These are phyloP conservation scores for Cubamyces sp. DNA, from an alignment of 768 basidiomycete species.

Conservation along the genomic window DNA sequence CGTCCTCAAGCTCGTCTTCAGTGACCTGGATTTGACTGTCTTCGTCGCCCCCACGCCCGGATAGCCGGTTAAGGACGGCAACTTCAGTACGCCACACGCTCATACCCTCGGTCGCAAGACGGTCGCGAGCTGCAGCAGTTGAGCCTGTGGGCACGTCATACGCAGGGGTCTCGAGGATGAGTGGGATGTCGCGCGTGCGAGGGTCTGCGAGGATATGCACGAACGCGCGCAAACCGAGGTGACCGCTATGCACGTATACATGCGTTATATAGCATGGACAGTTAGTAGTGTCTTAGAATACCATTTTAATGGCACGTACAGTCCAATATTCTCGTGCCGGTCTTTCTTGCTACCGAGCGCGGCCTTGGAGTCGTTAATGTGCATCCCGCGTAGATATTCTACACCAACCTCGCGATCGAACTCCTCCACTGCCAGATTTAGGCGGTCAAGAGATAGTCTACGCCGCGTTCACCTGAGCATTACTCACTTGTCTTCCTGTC, in stretches of 20 bases:
- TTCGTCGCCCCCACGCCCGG: constrained; percentile 29
- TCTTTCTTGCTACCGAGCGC: constrained; percentile 68
- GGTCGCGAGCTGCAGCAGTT: constrained; percentile 5
- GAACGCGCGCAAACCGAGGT: constrained; percentile 67
- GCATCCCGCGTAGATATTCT: constrained; percentile 78
- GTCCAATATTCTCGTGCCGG: constrained; percentile 83
- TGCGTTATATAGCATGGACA: too few relatives aligned
- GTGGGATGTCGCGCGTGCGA: constrained; percentile 68
- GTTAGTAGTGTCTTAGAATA: too few relatives aligned
- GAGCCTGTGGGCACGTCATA: constrained; percentile 47
- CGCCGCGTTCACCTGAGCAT: not conserved
- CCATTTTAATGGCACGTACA: constrained; percentile 47
- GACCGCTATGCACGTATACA: constrained; percentile 52
- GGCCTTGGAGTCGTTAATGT: constrained; percentile 83
- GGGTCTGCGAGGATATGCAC: constrained; percentile 68
- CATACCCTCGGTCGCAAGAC: constrained; percentile 37
- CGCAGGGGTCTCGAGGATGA: constrained; percentile 82
- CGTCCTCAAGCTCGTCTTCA: constrained; percentile 12
- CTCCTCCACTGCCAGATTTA: constrained; percentile 48
- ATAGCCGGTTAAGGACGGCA: constrained; percentile 53
- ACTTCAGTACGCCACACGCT: constrained; percentile 80
- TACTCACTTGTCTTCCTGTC: constrained; percentile 31
- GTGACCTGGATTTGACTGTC: not conserved
- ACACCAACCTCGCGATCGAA: constrained; percentile 76
- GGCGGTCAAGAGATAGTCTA: not conserved